Conservation (phyloP, 352 stramenopile species). For the Phytophthora ramorum region DNA sequence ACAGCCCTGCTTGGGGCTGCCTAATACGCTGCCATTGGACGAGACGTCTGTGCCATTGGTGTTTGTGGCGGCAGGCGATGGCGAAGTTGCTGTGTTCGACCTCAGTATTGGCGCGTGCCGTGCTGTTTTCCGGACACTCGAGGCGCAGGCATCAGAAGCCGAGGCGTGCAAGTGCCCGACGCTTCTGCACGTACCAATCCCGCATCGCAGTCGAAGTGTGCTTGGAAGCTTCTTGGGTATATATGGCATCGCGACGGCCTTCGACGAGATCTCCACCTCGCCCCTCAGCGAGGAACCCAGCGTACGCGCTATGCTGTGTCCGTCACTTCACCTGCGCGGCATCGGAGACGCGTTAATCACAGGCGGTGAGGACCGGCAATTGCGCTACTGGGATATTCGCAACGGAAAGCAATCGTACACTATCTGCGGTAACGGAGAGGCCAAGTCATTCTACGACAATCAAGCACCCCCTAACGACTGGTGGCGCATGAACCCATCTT, state of each 20-base stretch:
- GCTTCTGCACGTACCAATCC: slow-evolving; percentile 78
- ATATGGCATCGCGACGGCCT: slow-evolving; percentile 80
- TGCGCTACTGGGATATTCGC: slow-evolving; percentile 98
- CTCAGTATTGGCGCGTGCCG: slow-evolving; percentile 91
- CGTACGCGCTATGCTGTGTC: slow-evolving; percentile 89
- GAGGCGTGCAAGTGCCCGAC: slow-evolving; percentile 81
- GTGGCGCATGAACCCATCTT: slow-evolving; percentile 82
- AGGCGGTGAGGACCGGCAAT: slow-evolving; percentile 93
- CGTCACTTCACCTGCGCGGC: slow-evolving; percentile 87
- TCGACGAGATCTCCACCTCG: slow-evolving; percentile 85
- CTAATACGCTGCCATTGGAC: slow-evolving; percentile 76
- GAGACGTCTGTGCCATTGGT: slow-evolving; percentile 89
- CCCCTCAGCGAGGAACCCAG: slow-evolving; percentile 78
- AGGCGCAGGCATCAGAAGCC: slow-evolving; percentile 75
- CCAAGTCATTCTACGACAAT: slow-evolving; percentile 90
- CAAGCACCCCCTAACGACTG: slow-evolving; percentile 77
- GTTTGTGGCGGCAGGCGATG: slow-evolving; percentile 94
- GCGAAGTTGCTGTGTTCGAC: slow-evolving; percentile 92
- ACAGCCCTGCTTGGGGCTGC: slow-evolving; percentile 82
- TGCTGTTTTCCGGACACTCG: slow-evolving; percentile 92
- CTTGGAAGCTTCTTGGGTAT: slow-evolving; percentile 82
- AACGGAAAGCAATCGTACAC: slow-evolving; percentile 94
- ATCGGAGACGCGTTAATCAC: slow-evolving; percentile 92
- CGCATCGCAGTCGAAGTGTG: slow-evolving; percentile 71
- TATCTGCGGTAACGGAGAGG: slow-evolving; percentile 88